phyloP scores from a whole-genome alignment of 1,139 yeast genomes.

The Suhomyces bribrorum region DNA sequence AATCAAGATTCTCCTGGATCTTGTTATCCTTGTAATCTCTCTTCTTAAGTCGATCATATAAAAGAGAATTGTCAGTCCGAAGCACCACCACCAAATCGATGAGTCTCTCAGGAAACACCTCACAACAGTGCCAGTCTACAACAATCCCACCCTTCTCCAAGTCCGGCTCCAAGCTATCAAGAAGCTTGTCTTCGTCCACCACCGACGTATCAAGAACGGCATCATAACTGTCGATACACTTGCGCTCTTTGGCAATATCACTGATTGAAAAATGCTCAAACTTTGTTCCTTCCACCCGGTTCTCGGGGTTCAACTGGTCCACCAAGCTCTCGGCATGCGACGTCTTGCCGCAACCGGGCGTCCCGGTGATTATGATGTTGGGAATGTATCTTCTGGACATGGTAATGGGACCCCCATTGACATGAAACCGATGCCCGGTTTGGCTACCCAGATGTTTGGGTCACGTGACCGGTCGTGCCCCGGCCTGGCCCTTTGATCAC shows the following conservation, averaged over 20 bases:
- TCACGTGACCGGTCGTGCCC: neutral
- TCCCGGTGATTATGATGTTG: slow-evolving; percentile 89
- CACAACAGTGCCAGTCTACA: slow-evolving; percentile 98
- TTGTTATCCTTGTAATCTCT: slow-evolving; percentile 79
- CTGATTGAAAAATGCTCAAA: slow-evolving; percentile 70
- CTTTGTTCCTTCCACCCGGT: slow-evolving; percentile 31
- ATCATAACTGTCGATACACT: slow-evolving; percentile 83
- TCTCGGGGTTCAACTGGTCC: slow-evolving; percentile 36
- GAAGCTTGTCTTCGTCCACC: slow-evolving; percentile 86
- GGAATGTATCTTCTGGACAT: slow-evolving; percentile 55
- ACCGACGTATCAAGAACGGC: slow-evolving; percentile 81
- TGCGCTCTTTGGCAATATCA: slow-evolving; percentile 76
- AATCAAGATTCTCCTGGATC: slow-evolving; percentile 88
- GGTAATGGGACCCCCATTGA: too few relatives aligned
- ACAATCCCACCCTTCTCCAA: slow-evolving; percentile 82
- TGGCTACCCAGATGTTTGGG: neutral
- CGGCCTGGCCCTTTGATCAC: neutral
- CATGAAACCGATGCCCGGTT: neutral
- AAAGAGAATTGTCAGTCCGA: slow-evolving; percentile 67
- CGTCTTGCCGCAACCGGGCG: slow-evolving; percentile 97
- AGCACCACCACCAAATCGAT: slow-evolving; percentile 91
- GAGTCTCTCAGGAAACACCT: slow-evolving; percentile 87
- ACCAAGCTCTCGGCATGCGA: slow-evolving; percentile 73
- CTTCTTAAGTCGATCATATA: slow-evolving; percentile 72
- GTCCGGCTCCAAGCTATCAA: slow-evolving; percentile 79